phyloP scores from a whole-genome alignment of 2,329 filamentous ascomycete species.

The Ustulina deusta region DNA sequence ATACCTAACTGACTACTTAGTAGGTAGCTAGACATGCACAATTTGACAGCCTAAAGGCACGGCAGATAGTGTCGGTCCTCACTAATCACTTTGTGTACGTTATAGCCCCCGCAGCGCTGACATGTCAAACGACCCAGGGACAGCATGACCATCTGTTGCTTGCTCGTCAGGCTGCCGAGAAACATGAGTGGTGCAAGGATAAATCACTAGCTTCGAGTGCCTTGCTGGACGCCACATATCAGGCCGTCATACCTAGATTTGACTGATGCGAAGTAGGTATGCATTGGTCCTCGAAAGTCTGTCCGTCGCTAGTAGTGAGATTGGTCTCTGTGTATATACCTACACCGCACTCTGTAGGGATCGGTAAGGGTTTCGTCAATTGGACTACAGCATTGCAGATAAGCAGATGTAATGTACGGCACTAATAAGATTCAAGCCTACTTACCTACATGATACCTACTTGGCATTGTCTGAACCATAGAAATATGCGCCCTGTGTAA shows the following conservation, averaged over 20 bases:
- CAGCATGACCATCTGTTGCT: slow-evolving; percentile 31
- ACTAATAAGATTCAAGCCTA: slow-evolving; percentile 15
- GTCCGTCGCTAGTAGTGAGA: background rate
- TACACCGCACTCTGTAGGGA: background rate
- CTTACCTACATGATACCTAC: slow-evolving; percentile 6
- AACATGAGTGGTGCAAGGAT: slow-evolving; percentile 19
- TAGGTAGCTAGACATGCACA: background rate
- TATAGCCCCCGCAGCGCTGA: slow-evolving; percentile 22
- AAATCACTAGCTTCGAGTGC: slow-evolving; percentile 12
- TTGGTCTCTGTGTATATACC: background rate
- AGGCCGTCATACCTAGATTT: slow-evolving; percentile 22
- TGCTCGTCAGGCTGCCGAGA: slow-evolving; percentile 17
- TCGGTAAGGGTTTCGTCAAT: background rate
- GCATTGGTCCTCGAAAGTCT: background rate
- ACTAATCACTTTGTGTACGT: slow-evolving; percentile 6
- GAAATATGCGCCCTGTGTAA: slow-evolving; percentile 19
- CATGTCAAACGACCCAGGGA: slow-evolving; percentile 35
- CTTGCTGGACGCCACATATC: slow-evolving; percentile 22
- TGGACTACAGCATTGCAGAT: too few species aligned
- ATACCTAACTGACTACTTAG: background rate
- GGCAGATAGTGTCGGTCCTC: background rate
- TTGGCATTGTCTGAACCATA: slow-evolving; percentile 31
- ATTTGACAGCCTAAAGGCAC: slow-evolving; percentile 6
- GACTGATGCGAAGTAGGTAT: slow-evolving; percentile 1
- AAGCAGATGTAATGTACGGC: background rate